Conservation (phyloP, 1,139 yeast genomes). For the Taphrina betulina region DNA sequence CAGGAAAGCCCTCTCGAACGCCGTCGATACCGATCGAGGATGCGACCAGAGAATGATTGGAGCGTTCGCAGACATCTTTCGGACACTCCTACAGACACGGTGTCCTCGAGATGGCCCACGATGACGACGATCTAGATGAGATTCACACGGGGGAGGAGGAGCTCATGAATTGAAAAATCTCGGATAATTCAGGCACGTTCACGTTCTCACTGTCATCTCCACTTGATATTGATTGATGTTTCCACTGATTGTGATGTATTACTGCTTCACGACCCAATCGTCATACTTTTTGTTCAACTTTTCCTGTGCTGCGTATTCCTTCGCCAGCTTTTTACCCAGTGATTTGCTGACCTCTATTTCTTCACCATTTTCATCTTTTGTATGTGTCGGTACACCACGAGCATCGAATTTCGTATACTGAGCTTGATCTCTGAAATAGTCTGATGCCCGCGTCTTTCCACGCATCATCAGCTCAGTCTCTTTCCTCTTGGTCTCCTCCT, state of each 20-base stretch:
- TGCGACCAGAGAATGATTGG: constrained; percentile 32
- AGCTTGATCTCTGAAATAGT: constrained; percentile 60
- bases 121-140: too few relatives aligned
- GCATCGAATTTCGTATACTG: constrained; percentile 79
- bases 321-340: constrained; percentile 72
- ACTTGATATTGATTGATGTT: too few relatives aligned
- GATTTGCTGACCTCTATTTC: constrained; percentile 73
- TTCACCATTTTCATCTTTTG: constrained; percentile 65
- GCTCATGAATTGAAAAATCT: too few relatives aligned
- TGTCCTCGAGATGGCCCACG: too few relatives aligned
- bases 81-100: too few relatives aligned
- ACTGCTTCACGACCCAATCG: constrained; percentile 28
- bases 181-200: too few relatives aligned
- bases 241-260: too few relatives aligned
- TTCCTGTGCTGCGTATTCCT: constrained; percentile 75
- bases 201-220: too few relatives aligned
- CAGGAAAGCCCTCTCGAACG: constrained; percentile 32
- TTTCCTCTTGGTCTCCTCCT: constrained; percentile 51
- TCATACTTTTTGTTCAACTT: constrained; percentile 71
- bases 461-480: constrained; percentile 66
- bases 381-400: constrained; percentile 72
- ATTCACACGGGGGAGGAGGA: too few relatives aligned
- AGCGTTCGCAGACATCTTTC: too few relatives aligned
- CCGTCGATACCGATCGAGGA: constrained; percentile 32
- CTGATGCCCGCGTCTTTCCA: constrained; percentile 67